Conservation (phyloP, 2,329 filamentous ascomycete species). For the Colletotrichum sp. region DNA sequence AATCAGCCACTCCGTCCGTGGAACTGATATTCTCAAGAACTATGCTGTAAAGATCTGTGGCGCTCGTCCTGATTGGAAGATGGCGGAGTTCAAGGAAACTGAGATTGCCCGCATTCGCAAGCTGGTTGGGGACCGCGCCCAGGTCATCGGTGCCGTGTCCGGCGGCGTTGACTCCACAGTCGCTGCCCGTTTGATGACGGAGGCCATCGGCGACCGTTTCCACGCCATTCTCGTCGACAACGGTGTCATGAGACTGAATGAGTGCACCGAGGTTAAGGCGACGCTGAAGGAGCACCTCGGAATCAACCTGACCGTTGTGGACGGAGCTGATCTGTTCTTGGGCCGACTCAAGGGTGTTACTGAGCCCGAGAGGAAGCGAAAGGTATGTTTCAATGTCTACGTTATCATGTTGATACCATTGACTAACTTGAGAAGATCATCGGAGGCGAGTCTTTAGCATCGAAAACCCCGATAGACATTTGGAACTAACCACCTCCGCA, state of each 20-base stretch:
- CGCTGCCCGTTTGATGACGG: slow-evolving; percentile 82
- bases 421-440: background rate
- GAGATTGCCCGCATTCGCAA: slow-evolving; percentile 82
- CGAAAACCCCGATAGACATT: no score
- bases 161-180: slow-evolving; percentile 90
- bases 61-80: slow-evolving; percentile 79
- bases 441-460: background rate
- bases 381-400: slow-evolving; percentile 80
- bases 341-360: slow-evolving; percentile 73
- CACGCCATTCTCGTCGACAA: slow-evolving; percentile 62
- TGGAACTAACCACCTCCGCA: background rate
- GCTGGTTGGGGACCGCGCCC: slow-evolving; percentile 80
- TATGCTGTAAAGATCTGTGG: slow-evolving; percentile 85
- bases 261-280: slow-evolving; percentile 81
- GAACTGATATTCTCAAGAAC: slow-evolving; percentile 76
- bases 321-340: slow-evolving; percentile 81
- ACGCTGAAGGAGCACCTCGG: slow-evolving; percentile 80
- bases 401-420: background rate
- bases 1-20: slow-evolving; percentile 66
- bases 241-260: slow-evolving; percentile 78
- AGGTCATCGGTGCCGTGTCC: slow-evolving; percentile 69
- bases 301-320: slow-evolving; percentile 88
- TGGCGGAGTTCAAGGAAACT: slow-evolving; percentile 81
- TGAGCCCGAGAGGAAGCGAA: slow-evolving; percentile 86
- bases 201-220: slow-evolving; percentile 84